Base-by-base conservation (phyloP, 306 rosid genomes). In the Myrica gale region DNA sequence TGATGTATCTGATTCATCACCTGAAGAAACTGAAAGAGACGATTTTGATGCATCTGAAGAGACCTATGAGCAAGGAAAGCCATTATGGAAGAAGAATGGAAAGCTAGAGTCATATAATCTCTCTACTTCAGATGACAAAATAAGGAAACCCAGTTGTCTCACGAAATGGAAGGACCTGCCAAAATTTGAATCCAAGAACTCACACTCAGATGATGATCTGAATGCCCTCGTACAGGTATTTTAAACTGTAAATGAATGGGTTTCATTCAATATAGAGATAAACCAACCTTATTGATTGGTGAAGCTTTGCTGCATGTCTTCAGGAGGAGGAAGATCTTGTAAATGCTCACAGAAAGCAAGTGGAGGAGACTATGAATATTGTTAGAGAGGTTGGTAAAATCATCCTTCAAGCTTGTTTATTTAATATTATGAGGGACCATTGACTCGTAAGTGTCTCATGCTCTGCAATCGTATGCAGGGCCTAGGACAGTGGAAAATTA, bases 311-410 rank as follows among this genome's bases (percentile, higher is more conserved):
- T 61, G 70, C 45, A 67, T 77, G 26, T 74, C 83, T 83, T 57
- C 91, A 96, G 99, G 99, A 92, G 79, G 99, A 96, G 89, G 98
- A 92, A 86, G 96, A 96, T 85, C 97, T 96, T 54, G 96, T 96
- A 82, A 92, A 79, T 82, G 99, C 99, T 79, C 99, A 96, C 82
- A 88, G 99, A 68, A 96, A 88, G 70, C 99, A 92, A 85, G 99
- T 96, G 23, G 99, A 96, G 87, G 99, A 96, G 70, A 92, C 99
- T 6, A 92, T 96, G 99, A 96, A 83, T 86, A 92, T 92, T 81
- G 98, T 96, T 76, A 89, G 78, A 79, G 97, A 92, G 99, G 99
- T 96, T 73, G 53, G 54, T 73, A 10, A 65, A 65, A 39, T 66
- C 70, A 17, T 17, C 32, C 32, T 66, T 42, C 19, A 16, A 63